These are phyloP conservation scores for Venturia aucupariae DNA, from an alignment of 2,329 filamentous ascomycete species.

Conservation along the genomic window DNA sequence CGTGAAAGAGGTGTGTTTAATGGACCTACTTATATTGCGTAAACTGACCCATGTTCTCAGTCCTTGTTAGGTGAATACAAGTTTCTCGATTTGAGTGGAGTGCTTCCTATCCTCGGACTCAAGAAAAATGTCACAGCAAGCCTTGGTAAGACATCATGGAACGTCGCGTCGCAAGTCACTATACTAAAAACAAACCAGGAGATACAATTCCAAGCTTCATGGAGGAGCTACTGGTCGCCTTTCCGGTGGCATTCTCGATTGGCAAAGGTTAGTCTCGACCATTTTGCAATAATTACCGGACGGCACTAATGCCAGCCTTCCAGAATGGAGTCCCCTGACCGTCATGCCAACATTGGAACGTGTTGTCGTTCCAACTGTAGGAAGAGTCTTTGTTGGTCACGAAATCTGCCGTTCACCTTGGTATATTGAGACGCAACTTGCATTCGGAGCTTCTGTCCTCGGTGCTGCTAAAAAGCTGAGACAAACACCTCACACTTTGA, in stretches of 20 bases:
- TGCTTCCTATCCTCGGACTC: background rate
- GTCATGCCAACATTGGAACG: background rate
- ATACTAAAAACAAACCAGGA: background rate
- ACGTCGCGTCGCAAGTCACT: background rate
- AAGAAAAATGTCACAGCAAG: background rate
- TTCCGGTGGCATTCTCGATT: background rate
- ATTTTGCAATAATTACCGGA: background rate
- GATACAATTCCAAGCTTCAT: background rate
- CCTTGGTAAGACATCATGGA: background rate
- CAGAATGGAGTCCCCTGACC: background rate
- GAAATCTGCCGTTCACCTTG: background rate
- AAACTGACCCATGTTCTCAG: background rate
- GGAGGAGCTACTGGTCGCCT: background rate
- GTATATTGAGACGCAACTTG: background rate
- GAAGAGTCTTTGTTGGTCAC: background rate
- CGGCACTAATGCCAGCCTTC: background rate
- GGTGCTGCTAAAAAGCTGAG: background rate
- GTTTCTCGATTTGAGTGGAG: background rate
- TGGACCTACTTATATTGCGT: background rate
- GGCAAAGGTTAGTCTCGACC: background rate
- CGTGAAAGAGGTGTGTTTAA: background rate
- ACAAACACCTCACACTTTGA: background rate
- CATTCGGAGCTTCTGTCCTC: background rate
- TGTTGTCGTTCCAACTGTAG: background rate
- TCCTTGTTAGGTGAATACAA: conserved; percentile 1